These are phyloP conservation scores for Sporothrix pallida DNA, from an alignment of 2,329 filamentous ascomycete genomes.

Conservation along the genomic window DNA sequence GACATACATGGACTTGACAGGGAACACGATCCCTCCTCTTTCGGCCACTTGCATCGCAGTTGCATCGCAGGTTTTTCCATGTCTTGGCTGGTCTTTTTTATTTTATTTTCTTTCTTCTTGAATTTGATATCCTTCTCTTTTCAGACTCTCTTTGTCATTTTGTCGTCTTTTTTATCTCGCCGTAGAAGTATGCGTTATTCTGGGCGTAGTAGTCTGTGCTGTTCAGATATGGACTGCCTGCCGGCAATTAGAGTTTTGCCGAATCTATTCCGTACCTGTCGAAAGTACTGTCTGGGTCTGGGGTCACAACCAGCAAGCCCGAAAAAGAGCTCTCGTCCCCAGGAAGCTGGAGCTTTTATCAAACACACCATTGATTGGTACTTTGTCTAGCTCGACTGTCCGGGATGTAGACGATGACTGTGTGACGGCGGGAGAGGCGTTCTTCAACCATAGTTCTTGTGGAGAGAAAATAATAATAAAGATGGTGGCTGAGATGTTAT, in stretches of 20 bases:
- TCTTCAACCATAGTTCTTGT: background rate
- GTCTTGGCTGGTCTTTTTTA: background rate
- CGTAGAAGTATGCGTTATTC: too few species aligned
- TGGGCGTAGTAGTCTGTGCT: too few species aligned
- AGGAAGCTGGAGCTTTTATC: background rate
- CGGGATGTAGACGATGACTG: background rate
- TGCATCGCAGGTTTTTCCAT: background rate
- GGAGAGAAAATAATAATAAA: background rate
- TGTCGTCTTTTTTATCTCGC: background rate
- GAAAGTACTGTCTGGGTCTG: too few species aligned
- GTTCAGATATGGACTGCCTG: too few species aligned
- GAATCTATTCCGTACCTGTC: too few species aligned
- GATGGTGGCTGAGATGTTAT: background rate
- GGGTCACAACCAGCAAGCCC: background rate
- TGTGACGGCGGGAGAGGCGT: background rate
- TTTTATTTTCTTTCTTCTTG: background rate
- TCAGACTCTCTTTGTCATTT: background rate
- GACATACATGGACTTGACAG: background rate
- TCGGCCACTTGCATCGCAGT: background rate
- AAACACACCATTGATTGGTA: background rate
- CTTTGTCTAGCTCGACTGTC: background rate
- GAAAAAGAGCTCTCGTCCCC: background rate
- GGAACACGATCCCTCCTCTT: background rate
- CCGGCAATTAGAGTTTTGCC: too few species aligned
- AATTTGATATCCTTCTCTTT: background rate